Evolutionary conservation across 140 eudicot species (phyloP), one percentile per base, ranked within the genome.

Genomic region (Bidens hawaiensis): DNA sequence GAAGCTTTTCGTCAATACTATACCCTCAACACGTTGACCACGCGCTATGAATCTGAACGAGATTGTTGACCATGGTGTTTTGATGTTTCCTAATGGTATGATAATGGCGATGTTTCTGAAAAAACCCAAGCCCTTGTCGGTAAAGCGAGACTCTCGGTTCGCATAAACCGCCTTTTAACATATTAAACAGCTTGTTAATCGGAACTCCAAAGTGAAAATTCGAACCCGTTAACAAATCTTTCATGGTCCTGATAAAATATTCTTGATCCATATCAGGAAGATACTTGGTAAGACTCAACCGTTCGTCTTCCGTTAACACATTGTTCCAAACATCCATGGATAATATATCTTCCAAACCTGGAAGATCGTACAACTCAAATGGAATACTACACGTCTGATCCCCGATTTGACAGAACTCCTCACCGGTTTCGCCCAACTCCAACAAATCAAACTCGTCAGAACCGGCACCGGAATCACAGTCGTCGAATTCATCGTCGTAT

Each of bases 311-410:
- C 0, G 95, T 82, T 52, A 93, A 72, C 60, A 82, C 78, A 57
- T 93, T 94, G 49, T 93, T 93, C 99, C 99, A 93, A 66, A 88
- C 99, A 69, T 93, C 95, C 90, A 93, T 77, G 2, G 97, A 85
- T 66, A 93, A 63, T 16, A 93, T 68, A 56, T 89, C 94, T n/a
- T 70, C 75, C 63, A 93, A 73, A 36, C 95, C 90, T 0, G 79
- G 64, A 67, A 93, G 97, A 85, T 88, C 96, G 52, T 93, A 93
- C 73, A 93, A n/a, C 65, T 93, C 95, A 25, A 78, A 81, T 1
- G 99, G 99, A 50, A 93, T 81, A 64, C 99, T 81, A 63, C 95
- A 85, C 2, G 95, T 93, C 67, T 88, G 95, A 68, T 88, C 90
- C 59, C 90, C 96, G 45, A 85, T 83, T 63, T 93, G 99, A 68